Base-by-base conservation (phyloP, 768 basidiomycete species). In the Omphalotus guepiniiformis region DNA sequence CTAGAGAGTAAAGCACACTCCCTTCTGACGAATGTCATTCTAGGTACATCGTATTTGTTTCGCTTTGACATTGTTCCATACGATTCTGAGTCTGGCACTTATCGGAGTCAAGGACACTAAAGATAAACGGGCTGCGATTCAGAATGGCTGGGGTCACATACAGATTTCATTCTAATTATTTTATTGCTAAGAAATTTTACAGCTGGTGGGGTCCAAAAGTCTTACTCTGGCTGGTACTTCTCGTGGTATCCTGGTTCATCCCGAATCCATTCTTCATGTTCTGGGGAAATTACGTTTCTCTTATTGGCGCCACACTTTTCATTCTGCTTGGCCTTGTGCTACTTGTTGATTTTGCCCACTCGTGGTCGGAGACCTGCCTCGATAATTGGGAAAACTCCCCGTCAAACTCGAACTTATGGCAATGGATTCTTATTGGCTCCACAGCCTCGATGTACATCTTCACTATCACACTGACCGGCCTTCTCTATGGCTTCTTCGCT, bases 141-240 rank as follows among this genome's bases (percentile, higher is more conserved):
- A 99, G 73, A 99, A 99, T 65, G 96, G 95, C 90, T 93, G 63
- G 55, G 74, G n/a, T n/a, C n/a, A n/a, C 54, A 4, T 40, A 16
- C 9, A 26, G 35, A 8, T 12, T 34, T 21, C 54, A 12, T 40
- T 39, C n/a, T 21, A 39, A 29, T 12, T 49, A 50, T 39, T 18
- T 16, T 26, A 13, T 6, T 47, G 25, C 29, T 42, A 8, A 22
- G 35, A 34, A 6, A 45, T 49, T 28, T 25, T 22, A 15, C 55
- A 95, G 93, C 23, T 99, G 93, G 93, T 99, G 96, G 96, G 96
- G 96, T 19, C 95, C 93, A 2, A 99, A 99, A 63, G 83, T 90
- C 42, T 75, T 96, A 7, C 71, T 88, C 7, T 99, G 94, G 91
- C 62, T 96, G 28, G 58, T 92, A 52, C 79, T 99, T 48, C 72